These are phyloP conservation scores for Camellia lanceoleosa DNA, from an alignment of 148 eudicot species.

Conservation along the genomic window DNA sequence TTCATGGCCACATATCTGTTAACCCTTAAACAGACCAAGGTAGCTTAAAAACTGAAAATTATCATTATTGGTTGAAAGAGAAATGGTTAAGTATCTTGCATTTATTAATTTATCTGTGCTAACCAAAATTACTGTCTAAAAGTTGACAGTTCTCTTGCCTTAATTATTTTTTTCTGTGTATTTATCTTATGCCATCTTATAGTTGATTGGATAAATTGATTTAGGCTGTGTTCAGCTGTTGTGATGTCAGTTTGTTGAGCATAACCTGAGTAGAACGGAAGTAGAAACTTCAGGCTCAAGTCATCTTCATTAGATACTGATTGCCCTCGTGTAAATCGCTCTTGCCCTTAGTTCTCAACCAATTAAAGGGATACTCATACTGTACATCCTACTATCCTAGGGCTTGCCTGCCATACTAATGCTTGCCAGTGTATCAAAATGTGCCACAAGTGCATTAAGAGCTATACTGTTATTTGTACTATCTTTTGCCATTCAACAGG, in stretches of 20 bases:
- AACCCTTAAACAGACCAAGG: constrained; percentile 90
- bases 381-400: not conserved
- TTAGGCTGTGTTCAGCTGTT: not conserved
- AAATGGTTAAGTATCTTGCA: not conserved
- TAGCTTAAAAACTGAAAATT: constrained; percentile 9
- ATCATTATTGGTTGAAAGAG: not conserved
- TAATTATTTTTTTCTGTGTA: not conserved
- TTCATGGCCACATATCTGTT: constrained; percentile 88
- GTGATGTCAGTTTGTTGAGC: not conserved
- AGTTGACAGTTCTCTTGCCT: not conserved
- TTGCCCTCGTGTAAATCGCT: too few species aligned
- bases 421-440: not conserved
- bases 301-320: not conserved
- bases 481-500: too few species aligned
- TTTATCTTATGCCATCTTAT: not conserved
- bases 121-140: not conserved
- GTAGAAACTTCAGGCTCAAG: not conserved
- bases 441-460: not conserved
- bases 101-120: not conserved
- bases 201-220: not conserved
- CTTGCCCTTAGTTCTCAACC: not conserved
- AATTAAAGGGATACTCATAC: too few species aligned
- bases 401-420: not conserved
- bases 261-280: not conserved
- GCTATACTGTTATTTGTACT: not conserved